phyloP scores from a whole-genome alignment of 2,329 filamentous ascomycete genomes.

The Penicillium polonicum region DNA sequence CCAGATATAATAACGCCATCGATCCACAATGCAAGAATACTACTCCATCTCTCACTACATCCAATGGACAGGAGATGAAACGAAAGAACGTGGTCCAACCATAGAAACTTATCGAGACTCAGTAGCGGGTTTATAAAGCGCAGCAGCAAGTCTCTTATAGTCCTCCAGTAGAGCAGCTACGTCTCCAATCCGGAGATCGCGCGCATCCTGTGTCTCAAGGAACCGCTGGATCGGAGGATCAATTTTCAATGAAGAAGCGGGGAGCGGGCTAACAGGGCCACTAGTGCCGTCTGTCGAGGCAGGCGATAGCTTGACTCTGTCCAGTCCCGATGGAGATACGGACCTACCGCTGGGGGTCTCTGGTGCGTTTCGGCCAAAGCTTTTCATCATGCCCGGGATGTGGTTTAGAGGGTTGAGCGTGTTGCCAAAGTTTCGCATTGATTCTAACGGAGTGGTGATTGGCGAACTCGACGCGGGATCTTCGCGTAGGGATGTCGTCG shows the following conservation, averaged over 20 bases:
- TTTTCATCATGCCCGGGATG: conserved; percentile 73
- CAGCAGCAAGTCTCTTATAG: conserved; percentile 68
- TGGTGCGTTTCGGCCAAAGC: conserved; percentile 59
- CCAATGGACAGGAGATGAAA: background rate
- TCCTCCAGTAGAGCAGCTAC: conserved; percentile 70
- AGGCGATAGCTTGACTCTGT: conserved; percentile 36
- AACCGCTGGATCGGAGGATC: conserved; percentile 70
- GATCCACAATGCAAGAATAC: conserved; percentile 14
- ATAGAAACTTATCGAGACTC: conserved; percentile 15
- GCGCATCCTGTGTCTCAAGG: conserved; percentile 67
- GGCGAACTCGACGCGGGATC: conserved; percentile 21
- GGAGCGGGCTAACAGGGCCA: conserved; percentile 10
- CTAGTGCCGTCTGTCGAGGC: conserved; percentile 18
- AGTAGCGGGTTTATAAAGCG: conserved; percentile 53
- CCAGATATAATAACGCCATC: conserved; percentile 21
- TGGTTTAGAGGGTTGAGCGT: conserved; percentile 80
- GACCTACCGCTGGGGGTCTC: conserved; percentile 47
- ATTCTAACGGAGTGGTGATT: conserved; percentile 66
- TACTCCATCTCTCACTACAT: background rate
- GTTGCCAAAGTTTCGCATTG: conserved; percentile 76
- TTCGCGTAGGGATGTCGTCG: conserved; percentile 25
- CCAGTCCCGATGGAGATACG: conserved; percentile 40
- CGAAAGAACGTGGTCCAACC: background rate
- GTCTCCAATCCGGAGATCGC: conserved; percentile 70
- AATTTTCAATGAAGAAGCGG: conserved; percentile 19